phyloP scores from a whole-genome alignment of 1,139 yeast species.

The Debaryomyces psychrophilus region DNA sequence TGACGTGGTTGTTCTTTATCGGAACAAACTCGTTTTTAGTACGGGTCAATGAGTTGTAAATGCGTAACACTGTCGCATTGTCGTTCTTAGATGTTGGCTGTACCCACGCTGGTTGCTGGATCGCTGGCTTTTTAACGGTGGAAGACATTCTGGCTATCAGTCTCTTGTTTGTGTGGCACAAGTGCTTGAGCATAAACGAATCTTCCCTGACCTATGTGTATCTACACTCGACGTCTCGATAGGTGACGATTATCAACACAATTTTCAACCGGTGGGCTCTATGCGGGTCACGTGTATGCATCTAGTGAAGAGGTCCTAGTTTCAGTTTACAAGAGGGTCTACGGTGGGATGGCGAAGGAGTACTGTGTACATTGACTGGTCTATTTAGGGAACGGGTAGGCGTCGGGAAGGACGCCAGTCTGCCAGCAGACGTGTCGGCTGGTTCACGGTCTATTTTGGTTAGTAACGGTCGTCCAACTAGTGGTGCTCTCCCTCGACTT shows the following conservation, averaged over 20 bases:
- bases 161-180: constrained; percentile 9
- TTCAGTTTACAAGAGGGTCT: too few species aligned
- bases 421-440: background rate
- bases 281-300: background rate
- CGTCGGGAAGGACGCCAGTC: background rate
- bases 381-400: background rate
- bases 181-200: constrained; percentile 12
- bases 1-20: constrained; percentile 58
- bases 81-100: constrained; percentile 25
- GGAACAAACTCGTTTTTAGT: constrained; percentile 78
- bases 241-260: background rate
- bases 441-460: background rate
- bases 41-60: constrained; percentile 83
- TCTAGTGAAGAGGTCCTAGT: background rate
- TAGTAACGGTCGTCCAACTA: background rate
- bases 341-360: background rate
- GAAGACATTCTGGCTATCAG: constrained; percentile 25
- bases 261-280: background rate
- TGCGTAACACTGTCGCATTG: constrained; percentile 28
- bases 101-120: constrained; percentile 46
- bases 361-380: background rate
- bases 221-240: background rate
- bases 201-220: background rate
- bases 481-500: background rate
- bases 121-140: constrained; percentile 29